Percentiles rank a stretch among this genome's conserved stretches.
phyloP scores from a whole-genome alignment of 1,139 yeast species.

The Blastobotrys capitulatus region DNA sequence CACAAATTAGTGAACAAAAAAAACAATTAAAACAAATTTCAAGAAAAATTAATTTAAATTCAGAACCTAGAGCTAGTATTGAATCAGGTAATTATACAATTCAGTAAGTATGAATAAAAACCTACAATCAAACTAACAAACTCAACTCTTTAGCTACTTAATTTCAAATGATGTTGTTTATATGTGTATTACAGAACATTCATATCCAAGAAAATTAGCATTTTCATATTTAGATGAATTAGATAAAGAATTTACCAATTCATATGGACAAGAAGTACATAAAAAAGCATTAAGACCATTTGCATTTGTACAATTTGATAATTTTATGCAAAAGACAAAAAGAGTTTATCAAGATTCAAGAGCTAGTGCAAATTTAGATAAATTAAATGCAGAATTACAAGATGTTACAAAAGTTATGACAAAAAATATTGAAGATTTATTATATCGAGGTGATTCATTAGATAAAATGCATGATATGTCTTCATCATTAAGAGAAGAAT shows the following conservation, averaged over 20 bases:
- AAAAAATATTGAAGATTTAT: conserved; percentile 87
- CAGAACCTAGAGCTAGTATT: conserved; percentile 81
- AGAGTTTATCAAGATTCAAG: conserved; percentile 86
- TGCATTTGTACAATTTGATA: conserved; percentile 83
- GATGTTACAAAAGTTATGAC: conserved; percentile 96
- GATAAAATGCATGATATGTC: conserved; percentile 90
- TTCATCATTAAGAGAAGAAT: conserved; percentile 70
- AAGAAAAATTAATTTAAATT: conserved; percentile 68
- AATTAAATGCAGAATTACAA: conserved; percentile 76
- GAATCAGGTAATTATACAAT: conserved; percentile 72
- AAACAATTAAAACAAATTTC: conserved; percentile 76
- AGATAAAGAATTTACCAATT: conserved; percentile 71
- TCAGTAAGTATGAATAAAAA: conserved; percentile 36
- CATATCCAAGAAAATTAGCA: conserved; percentile 84
- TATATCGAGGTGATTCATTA: conserved; percentile 90
- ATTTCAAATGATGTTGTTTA: conserved; percentile 62
- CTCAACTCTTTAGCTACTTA: conserved; percentile 41
- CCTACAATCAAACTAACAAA: not conserved
- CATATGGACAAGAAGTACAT: conserved; percentile 70
- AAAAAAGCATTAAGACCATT: conserved; percentile 69
- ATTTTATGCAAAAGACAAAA: conserved; percentile 78
- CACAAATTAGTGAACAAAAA: conserved; percentile 64
- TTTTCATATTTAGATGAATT: conserved; percentile 82
- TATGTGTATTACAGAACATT: conserved; percentile 66
- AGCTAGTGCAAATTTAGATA: conserved; percentile 83